These are phyloP conservation scores for Ceratobasidium sp. DNA, from an alignment of 1,284 basidiomycete genomes.

Conservation along the genomic window DNA sequence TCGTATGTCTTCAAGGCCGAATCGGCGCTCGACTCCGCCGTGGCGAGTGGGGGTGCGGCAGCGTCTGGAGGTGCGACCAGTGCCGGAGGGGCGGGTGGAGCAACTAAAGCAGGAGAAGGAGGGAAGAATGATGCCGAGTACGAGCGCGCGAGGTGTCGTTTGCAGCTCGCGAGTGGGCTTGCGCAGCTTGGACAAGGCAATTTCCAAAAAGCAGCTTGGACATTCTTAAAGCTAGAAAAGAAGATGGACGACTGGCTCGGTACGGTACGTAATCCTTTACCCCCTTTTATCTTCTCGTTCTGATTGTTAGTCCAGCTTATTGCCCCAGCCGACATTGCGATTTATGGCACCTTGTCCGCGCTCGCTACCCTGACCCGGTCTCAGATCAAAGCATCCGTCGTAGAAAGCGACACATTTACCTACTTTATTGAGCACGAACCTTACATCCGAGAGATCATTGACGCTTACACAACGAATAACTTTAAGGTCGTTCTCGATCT, in stretches of 20 bases:
- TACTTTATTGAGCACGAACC: slow-evolving; percentile 85
- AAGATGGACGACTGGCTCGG: slow-evolving; percentile 73
- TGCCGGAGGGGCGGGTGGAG: slow-evolving; percentile 44
- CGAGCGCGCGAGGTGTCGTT: slow-evolving; percentile 66
- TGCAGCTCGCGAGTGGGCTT: slow-evolving; percentile 78
- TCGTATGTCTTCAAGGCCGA: slow-evolving; percentile 93
- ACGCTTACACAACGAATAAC: slow-evolving; percentile 79
- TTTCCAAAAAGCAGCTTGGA: slow-evolving; percentile 76
- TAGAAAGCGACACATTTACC: slow-evolving; percentile 73
- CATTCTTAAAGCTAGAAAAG: slow-evolving; percentile 74
- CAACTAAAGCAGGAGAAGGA: slow-evolving; percentile 46
- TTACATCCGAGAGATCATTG: slow-evolving; percentile 80
- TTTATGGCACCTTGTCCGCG: slow-evolving; percentile 81
- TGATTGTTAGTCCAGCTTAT: slow-evolving; percentile 61
- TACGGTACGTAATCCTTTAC: slow-evolving; percentile 57
- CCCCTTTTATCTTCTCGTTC: background rate
- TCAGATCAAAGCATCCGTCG: slow-evolving; percentile 67
- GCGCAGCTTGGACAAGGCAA: slow-evolving; percentile 70
- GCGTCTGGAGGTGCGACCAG: slow-evolving; percentile 41
- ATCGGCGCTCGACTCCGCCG: slow-evolving; percentile 74
- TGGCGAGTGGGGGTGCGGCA: slow-evolving; percentile 47
- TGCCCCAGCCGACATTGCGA: slow-evolving; percentile 77
- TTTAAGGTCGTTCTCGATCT: slow-evolving; percentile 81
- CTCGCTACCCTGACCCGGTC: slow-evolving; percentile 75
- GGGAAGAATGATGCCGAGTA: slow-evolving; percentile 61